A percentile compares a stretch with the other conserved stretches of the same genome.
Conservation (phyloP, 1,139 yeast genomes). For the Meyerozyma sp. region DNA sequence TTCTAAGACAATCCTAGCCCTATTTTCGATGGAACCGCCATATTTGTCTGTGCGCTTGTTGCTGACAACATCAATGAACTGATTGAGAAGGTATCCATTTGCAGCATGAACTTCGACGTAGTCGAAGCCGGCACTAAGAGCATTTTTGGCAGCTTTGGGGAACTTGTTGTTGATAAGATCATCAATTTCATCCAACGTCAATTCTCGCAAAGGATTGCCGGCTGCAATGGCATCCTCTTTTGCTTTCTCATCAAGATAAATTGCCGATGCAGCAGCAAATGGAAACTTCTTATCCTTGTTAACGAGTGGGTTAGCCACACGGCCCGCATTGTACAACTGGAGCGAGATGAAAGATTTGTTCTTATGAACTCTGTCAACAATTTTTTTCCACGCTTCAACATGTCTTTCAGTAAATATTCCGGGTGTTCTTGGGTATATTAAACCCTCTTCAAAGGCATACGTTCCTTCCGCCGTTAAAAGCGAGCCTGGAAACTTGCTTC, state of each 20-base stretch:
- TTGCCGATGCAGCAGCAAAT: conserved; percentile 18
- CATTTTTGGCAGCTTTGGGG: conserved; percentile 13
- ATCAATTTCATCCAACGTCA: conserved; percentile 10
- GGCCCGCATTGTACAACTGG: conserved; percentile 12
- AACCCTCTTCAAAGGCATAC: conserved; percentile 3
- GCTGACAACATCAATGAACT: conserved; percentile 9
- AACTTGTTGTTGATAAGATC: conserved; percentile 7
- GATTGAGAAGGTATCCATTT: conserved; percentile 12
- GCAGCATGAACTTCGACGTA: conserved; percentile 13
- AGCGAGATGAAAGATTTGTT: conserved; percentile 8
- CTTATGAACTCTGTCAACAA: conserved; percentile 10
- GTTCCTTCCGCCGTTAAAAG: conserved; percentile 11
- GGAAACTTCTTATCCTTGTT: conserved; percentile 18
- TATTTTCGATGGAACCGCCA: conserved; percentile 15
- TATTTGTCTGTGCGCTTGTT: conserved; percentile 14
- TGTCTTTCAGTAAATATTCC: conserved; percentile 10
- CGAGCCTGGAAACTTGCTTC: conserved; percentile 10
- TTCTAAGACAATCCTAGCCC: conserved; percentile 10
- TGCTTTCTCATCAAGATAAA: conserved; percentile 5
- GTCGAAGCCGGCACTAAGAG: conserved; percentile 14
- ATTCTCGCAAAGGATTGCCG: conserved; percentile 7
- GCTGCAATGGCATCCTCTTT: conserved; percentile 8
- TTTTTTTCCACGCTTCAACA: conserved; percentile 8
- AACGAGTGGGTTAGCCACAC: conserved; percentile 19
- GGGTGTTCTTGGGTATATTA: conserved; percentile 3